phyloP scores from a whole-genome alignment of 345 rosid species.

The Moricandia moricandioides region DNA sequence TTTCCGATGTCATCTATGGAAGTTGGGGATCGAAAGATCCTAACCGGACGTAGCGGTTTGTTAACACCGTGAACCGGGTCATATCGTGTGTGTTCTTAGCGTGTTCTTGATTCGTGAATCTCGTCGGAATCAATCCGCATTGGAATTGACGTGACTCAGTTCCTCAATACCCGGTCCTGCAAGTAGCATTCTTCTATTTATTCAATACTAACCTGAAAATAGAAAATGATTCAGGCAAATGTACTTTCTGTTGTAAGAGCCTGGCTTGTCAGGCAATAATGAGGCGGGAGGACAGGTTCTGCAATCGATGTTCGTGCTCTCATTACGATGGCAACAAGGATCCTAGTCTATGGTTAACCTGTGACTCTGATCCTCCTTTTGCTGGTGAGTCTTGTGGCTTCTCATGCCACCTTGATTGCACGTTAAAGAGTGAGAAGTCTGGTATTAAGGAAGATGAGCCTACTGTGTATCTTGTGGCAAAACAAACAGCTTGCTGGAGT shows the following conservation, averaged over 20 bases:
- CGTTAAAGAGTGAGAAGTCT: slow-evolving; percentile 45
- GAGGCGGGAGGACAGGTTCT: slow-evolving; percentile 39
- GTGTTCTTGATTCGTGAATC: too few species aligned
- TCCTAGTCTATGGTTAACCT: too few species aligned
- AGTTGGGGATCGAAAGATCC: too few species aligned
- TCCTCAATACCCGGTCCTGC: too few species aligned
- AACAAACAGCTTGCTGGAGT: slow-evolving; percentile 48
- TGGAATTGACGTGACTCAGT: too few species aligned
- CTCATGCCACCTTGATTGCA: slow-evolving; percentile 61
- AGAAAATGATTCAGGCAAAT: neutral
- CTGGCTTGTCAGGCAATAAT: slow-evolving; percentile 54
- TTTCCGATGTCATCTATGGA: too few species aligned
- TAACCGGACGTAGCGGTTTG: too few species aligned
- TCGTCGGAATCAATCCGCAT: too few species aligned
- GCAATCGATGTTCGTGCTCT: slow-evolving; percentile 64
- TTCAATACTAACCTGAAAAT: neutral
- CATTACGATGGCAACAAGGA: slow-evolving; percentile 59
- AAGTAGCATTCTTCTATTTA: neutral
- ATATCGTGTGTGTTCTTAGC: too few species aligned
- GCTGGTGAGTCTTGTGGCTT: slow-evolving; percentile 50
- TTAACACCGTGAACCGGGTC: too few species aligned
- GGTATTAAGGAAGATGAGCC: slow-evolving; percentile 31
- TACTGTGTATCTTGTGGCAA: slow-evolving; percentile 56
- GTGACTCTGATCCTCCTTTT: slow-evolving; percentile 43
- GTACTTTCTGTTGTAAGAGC: slow-evolving; percentile 40